phyloP scores from a whole-genome alignment of 2,329 filamentous ascomycete species.

The Aphanocladium album region DNA sequence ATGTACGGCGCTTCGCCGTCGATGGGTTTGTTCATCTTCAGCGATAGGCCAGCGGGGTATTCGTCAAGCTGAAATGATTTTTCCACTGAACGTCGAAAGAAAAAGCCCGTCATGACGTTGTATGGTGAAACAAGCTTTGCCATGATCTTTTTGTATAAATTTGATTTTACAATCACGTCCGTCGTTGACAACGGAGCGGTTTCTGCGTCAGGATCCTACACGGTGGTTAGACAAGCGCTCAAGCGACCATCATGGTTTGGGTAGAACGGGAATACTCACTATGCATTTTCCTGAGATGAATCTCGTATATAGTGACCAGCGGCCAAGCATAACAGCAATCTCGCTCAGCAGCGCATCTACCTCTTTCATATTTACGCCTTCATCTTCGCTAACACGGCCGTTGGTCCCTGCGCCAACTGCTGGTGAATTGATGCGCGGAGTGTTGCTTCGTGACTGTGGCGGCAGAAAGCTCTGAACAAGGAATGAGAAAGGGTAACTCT shows the following conservation, averaged over 20 bases:
- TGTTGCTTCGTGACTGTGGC: constrained; percentile 58
- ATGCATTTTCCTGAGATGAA: constrained; percentile 85
- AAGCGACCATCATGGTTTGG: neutral
- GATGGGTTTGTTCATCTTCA: constrained; percentile 67
- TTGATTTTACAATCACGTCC: constrained; percentile 70
- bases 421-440: constrained; percentile 71
- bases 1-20: constrained; percentile 82
- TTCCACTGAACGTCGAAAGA: constrained; percentile 92
- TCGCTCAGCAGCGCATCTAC: constrained; percentile 84
- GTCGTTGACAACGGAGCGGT: constrained; percentile 61
- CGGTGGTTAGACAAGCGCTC: constrained; percentile 14
- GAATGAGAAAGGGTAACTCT: constrained; percentile 96
- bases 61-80: constrained; percentile 98
- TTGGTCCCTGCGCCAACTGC: constrained; percentile 53
- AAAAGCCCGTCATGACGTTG: constrained; percentile 90
- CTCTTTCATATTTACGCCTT: constrained; percentile 94
- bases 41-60: constrained; percentile 69
- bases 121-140: constrained; percentile 74
- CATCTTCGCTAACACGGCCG: constrained; percentile 70
- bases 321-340: constrained; percentile 83
- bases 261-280: constrained; percentile 44
- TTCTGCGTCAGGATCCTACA: constrained; percentile 48
- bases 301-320: constrained; percentile 87
- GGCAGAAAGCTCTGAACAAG: constrained; percentile 90
- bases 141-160: constrained; percentile 72